Conservation (phyloP, 208 protist species). For the Trypanosoma mega region DNA sequence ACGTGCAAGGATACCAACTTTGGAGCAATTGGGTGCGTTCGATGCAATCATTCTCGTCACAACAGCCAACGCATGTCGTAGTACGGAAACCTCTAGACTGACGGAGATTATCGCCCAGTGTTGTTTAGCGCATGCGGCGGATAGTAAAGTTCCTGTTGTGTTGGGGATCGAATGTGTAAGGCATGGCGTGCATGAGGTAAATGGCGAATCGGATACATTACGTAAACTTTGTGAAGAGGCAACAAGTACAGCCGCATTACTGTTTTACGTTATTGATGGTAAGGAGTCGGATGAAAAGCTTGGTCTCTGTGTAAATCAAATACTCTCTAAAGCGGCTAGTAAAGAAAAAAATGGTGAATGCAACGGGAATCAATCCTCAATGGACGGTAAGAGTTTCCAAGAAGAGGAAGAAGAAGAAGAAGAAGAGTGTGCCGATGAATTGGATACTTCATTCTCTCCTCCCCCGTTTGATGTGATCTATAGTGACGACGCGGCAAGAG, state of each 20-base stretch:
- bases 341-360: not conserved
- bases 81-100: not conserved
- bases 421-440: constrained; percentile 2
- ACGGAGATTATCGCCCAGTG: too few relatives aligned
- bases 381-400: not conserved
- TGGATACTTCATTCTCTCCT: not conserved
- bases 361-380: too few relatives aligned
- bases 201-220: constrained; percentile 5
- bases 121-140: too few relatives aligned
- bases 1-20: not conserved
- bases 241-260: not conserved
- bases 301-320: constrained; percentile 1
- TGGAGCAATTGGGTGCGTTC: constrained; percentile 11
- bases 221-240: constrained; percentile 9
- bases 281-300: constrained; percentile 13
- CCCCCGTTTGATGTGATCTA: constrained; percentile 43
- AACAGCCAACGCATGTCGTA: constrained; percentile 1
- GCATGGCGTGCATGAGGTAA: constrained; percentile 1
- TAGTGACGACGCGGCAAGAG: constrained; percentile 28
- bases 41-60: constrained; percentile 25
- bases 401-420: not conserved
- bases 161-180: not conserved
- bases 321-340: not conserved
- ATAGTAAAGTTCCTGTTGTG: too few relatives aligned
- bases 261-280: constrained; percentile 23